Evolutionary conservation across 192 early-diverging fungal species (phyloP), one percentile per base, ranked within the genome.

Genomic region (Umbelopsis ramanniana): DNA sequence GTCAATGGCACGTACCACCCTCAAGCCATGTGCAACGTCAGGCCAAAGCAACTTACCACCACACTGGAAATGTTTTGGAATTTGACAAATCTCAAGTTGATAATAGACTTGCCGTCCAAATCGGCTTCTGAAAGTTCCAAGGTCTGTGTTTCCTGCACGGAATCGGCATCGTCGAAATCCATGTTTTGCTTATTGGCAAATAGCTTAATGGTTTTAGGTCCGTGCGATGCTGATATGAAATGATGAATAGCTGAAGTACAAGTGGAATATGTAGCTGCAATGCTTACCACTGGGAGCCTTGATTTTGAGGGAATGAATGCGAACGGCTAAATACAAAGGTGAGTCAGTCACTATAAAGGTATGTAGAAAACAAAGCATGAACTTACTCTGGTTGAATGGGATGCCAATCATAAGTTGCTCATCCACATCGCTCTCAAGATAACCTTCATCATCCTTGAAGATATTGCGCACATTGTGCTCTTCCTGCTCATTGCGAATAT

Each of bases 391-490:
- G 78, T 93, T 95, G 76, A 98, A 98, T 23, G 92, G 87, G 60
- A 98, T 80, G 29, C 87, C 86, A 40, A 97, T 85, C 46, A 98
- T 90, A 50, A 98, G 80, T 73, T 98, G 97, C 85, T 97, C 97
- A 78, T 98, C 97, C 1, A 94, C 94, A 83, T 98, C 97, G 80
- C 90, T 93, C 77, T 98, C 93, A 54, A 98, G 76, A 53, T 81
- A 89, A 2, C 85, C 79, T 12, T 87, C 89, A 66, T 89, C 89
- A 40, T 86, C 85, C 17, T 88, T 86, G 74, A 97, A 93, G 19
- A 94, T 84, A 71, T 93, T 95, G 8, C 84, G 79, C 68, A 96
- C 84, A 17, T 86, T 85, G 71, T 95, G 89, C 40, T 89, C 87
- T 73, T 88, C 89, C 69, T 88, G 85, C 72, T 95, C 90, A 89